phyloP scores from a whole-genome alignment of 2,329 filamentous ascomycete genomes.

The Fusarium ambrosium region DNA sequence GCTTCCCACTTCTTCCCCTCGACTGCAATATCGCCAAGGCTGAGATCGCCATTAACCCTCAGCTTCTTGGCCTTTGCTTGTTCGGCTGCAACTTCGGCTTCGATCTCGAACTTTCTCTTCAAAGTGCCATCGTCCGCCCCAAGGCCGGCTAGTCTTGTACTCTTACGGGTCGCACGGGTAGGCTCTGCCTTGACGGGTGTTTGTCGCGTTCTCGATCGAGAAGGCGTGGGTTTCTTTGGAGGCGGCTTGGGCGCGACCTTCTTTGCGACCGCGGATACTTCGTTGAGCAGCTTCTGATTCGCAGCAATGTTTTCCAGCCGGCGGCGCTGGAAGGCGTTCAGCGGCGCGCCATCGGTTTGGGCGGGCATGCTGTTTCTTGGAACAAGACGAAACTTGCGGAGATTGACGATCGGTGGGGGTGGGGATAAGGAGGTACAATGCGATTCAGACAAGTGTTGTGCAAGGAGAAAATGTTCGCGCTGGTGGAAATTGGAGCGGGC shows the following conservation, averaged over 20 bases:
- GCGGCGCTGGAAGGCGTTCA: constrained; percentile 90
- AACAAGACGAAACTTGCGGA: neutral
- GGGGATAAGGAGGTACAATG: neutral
- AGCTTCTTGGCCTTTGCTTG: constrained; percentile 69
- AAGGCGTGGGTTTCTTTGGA: constrained; percentile 54
- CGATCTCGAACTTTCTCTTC: constrained; percentile 66
- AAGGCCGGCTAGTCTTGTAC: constrained; percentile 69
- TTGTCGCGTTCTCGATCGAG: constrained; percentile 48
- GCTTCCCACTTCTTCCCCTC: constrained; percentile 83
- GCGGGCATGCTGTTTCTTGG: constrained; percentile 60
- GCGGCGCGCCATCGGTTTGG: constrained; percentile 57
- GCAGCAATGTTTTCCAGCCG: constrained; percentile 88
- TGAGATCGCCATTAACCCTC: constrained; percentile 70
- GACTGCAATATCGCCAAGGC: constrained; percentile 82
- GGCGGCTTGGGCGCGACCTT: constrained; percentile 72
- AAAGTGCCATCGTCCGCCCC: constrained; percentile 61
- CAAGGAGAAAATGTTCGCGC: neutral
- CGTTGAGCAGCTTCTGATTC: constrained; percentile 84
- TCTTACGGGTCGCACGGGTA: constrained; percentile 67
- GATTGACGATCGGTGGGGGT: neutral
- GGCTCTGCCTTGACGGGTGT: constrained; percentile 63
- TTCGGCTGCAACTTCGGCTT: constrained; percentile 58
- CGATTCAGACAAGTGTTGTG: neutral
- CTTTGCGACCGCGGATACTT: constrained; percentile 79
- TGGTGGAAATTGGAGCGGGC: neutral